Conservation (phyloP, 2,329 filamentous ascomycete genomes). For the Beauveria bassiana region DNA sequence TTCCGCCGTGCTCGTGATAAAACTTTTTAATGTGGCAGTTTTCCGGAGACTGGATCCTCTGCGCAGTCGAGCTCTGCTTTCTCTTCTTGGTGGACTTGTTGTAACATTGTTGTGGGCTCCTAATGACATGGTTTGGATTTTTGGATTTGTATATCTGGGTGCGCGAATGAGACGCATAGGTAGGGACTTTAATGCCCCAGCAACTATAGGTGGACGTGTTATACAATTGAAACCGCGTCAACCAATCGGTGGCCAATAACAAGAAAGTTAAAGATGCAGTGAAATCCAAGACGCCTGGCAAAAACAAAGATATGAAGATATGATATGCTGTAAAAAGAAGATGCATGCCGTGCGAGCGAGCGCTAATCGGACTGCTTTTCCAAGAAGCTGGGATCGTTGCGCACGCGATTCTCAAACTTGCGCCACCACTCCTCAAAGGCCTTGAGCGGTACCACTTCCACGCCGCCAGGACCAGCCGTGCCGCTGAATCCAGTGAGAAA, state of each 20-base stretch:
- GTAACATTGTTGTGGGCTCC: neutral
- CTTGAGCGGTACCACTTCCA: slow-evolving; percentile 87
- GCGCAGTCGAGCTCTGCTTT: too few relatives aligned
- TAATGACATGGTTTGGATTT: neutral
- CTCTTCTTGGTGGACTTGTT: neutral
- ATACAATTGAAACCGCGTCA: neutral
- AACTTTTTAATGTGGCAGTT: slow-evolving; percentile 1
- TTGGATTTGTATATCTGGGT: neutral
- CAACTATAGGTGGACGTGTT: slow-evolving; percentile 2
- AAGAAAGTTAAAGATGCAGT: neutral
- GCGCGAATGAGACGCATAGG: neutral
- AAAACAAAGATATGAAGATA: neutral
- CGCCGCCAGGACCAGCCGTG: slow-evolving; percentile 49
- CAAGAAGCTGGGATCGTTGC: slow-evolving; percentile 80
- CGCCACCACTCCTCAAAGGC: slow-evolving; percentile 97
- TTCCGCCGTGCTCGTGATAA: neutral
- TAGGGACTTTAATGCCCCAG: neutral
- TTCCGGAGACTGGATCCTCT: too few relatives aligned
- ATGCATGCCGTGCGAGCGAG: too few relatives aligned
- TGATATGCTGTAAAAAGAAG: neutral
- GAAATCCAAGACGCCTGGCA: neutral
- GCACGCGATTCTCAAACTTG: slow-evolving; percentile 85
- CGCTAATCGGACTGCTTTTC: slow-evolving; percentile 46
- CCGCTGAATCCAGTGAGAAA: slow-evolving; percentile 84
- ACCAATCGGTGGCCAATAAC: neutral